Conservation (phyloP, 306 rosid species). For the Astragalus glycyphyllos region DNA sequence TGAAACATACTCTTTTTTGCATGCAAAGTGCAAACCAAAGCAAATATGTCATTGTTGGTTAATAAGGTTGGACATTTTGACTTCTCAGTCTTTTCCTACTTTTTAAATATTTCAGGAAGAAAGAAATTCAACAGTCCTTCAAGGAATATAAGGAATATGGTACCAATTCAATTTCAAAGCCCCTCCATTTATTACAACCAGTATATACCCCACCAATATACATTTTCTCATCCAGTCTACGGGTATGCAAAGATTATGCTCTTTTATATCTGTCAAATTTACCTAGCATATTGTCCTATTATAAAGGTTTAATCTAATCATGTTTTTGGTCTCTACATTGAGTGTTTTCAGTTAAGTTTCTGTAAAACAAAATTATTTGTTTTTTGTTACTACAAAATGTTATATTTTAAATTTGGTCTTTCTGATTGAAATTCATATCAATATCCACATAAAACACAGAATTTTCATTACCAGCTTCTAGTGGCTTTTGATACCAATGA, state of each 20-base stretch:
- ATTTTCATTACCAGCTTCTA: too few species aligned
- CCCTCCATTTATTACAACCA: slow-evolving; percentile 50
- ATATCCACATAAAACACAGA: too few species aligned
- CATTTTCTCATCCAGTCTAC: slow-evolving; percentile 45
- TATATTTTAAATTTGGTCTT: too few species aligned
- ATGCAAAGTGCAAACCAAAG: slow-evolving; percentile 40
- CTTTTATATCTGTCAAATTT: slow-evolving; percentile 7
- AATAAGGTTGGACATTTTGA: slow-evolving; percentile 17
- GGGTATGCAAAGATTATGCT: slow-evolving; percentile 48
- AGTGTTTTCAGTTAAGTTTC: too few species aligned
- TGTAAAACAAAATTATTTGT: too few species aligned
- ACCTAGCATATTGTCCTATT: background rate
- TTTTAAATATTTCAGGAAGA: slow-evolving; percentile 43
- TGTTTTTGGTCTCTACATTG: too few species aligned
- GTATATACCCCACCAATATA: slow-evolving; percentile 54
- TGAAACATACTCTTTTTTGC: background rate
- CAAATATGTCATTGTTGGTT: slow-evolving; percentile 29
- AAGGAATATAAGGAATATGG: slow-evolving; percentile 38
- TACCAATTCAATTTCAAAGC: slow-evolving; percentile 48
- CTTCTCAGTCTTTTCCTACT: background rate
- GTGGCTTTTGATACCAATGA: too few species aligned
- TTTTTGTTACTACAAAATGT: too few species aligned
- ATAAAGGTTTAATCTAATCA: too few species aligned
- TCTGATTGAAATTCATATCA: too few species aligned
- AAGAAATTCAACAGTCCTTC: slow-evolving; percentile 51